Base-by-base conservation (phyloP, 306 rosid species). In the Abrus precatorius region DNA sequence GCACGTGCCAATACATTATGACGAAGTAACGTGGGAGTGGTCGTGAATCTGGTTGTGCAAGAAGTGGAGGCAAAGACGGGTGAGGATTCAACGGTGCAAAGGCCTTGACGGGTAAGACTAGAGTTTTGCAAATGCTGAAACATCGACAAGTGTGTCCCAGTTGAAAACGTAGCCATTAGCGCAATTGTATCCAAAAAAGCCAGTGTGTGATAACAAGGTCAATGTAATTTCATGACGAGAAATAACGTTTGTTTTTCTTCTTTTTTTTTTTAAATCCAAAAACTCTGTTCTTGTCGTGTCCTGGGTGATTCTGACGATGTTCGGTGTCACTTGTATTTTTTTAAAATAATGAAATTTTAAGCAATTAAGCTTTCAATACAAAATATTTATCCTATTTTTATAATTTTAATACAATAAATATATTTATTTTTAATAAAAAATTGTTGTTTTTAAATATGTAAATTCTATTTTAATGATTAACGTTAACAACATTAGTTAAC, bases 1-100 rank as follows among this genome's bases (percentile, higher is more conserved):
- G 95, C 98, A 66, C 96, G 88, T 50, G 86, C 92, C 85, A 91
- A 81, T 36, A 91, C 81, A 72, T 59, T 76, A 85, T 78, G 72
- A 30, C 91, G 83, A 12, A 80, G 93, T 72, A 84, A 85, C 48
- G 86, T 86, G 49, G 87, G 45, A 72, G 13, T 62, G 48, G 68
- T 7, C 78, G 76, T 72, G 27, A 74, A 43, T 78, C 72, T 81
- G 60, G 49, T 34, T 83, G 83, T 78, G 79, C 73, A 75, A 52
- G 69, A 69, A 73, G 92, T 80, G 12, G 86, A 84, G 14, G 81
- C 87, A 74, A 78, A 86, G 65, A 85, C 71, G 78, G 81, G 59
- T 9, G 84, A 80, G 61, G 72, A 50, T 32, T 87, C 87, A 43
- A 84, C 43, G 13, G 86, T 29, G 54, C 55, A 77, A 54, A 80